Evolutionary conservation across 1,284 basidiomycete genomes (phyloP), one percentile per base, ranked within the genome.

Genomic region (Austropuccinia psidii): DNA sequence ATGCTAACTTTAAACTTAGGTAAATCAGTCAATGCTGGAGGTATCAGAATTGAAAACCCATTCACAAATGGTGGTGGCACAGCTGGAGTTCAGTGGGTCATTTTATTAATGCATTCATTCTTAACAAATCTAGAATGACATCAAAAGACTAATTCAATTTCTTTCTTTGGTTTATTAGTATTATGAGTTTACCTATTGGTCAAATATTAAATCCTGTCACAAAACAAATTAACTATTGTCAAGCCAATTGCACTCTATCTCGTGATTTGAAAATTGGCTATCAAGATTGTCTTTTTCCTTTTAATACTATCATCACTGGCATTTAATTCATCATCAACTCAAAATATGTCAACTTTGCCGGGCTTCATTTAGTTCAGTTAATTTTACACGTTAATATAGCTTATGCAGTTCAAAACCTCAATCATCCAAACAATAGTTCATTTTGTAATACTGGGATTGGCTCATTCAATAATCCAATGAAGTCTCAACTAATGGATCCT

Each of bases 1-100:
- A 86, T 95, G 76, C 79, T 82, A 49, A 91, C 90, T 31, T 84
- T 92, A 45, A 84, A 89, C 61, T 85, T 88, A 50, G 90, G 89
- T 80, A 83, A 86, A 37, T 88, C 85, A 77, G 85, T 90, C 75
- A 86, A 85, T 69, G 89, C 86, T 2, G 87, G 85, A 68, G 95
- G 94, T 11, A 81, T 98, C 58, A 87, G 95, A 52, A 83, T 98
- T 47, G 93, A 91, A 35, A 98, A 98, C 82, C 93, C 92, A 0
- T 91, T 93, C 80, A 84, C 88, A 75, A 83, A 85, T 61, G 87
- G 88, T 55, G 87, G 90, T 75, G 90, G 91, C 21, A 93, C 93
- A 0, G 90, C 86, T 21, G 85, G 84, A 1, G 98, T 98, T 81
- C 89, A 86, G 91, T 93, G 79, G 74, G 86, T 67, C 50, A 49